Conservation (phyloP, 2,329 filamentous ascomycete genomes). For the Monosporascus sp. region DNA sequence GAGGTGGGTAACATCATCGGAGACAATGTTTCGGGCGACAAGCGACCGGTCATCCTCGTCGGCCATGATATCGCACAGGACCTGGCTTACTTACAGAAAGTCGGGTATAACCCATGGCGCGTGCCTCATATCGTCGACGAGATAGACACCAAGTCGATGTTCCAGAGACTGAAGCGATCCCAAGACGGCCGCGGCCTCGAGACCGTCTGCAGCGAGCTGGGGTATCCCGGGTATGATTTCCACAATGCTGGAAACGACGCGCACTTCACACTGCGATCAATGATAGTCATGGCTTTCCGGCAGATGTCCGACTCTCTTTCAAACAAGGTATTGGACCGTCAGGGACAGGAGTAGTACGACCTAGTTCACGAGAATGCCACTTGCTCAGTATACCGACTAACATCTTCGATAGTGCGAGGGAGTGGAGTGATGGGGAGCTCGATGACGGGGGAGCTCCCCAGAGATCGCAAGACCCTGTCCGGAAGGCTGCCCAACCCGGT, state of each 20-base stretch:
- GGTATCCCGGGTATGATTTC: constrained; percentile 58
- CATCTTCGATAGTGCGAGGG: constrained; percentile 11
- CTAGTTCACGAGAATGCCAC: neutral
- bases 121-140: constrained; percentile 55
- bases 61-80: constrained; percentile 71
- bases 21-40: constrained; percentile 14
- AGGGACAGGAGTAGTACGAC: neutral
- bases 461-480: constrained; percentile 10
- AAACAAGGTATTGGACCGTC: neutral
- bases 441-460: constrained; percentile 23
- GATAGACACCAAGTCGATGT: constrained; percentile 70
- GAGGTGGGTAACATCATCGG: constrained; percentile 34
- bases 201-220: constrained; percentile 58
- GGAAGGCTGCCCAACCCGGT: neutral
- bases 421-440: constrained; percentile 27
- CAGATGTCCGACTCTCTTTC: constrained; percentile 10
- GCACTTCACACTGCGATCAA: constrained; percentile 68
- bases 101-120: constrained; percentile 59
- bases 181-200: constrained; percentile 52
- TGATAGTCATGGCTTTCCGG: constrained; percentile 58
- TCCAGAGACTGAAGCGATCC: constrained; percentile 56
- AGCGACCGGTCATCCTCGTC: constrained; percentile 61
- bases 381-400: too few species aligned
- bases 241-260: constrained; percentile 91
- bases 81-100: constrained; percentile 57